These are phyloP conservation scores for Ophiocordyceps polyrhachis-furcata DNA, from an alignment of 2,329 filamentous ascomycete species.

Conservation along the genomic window DNA sequence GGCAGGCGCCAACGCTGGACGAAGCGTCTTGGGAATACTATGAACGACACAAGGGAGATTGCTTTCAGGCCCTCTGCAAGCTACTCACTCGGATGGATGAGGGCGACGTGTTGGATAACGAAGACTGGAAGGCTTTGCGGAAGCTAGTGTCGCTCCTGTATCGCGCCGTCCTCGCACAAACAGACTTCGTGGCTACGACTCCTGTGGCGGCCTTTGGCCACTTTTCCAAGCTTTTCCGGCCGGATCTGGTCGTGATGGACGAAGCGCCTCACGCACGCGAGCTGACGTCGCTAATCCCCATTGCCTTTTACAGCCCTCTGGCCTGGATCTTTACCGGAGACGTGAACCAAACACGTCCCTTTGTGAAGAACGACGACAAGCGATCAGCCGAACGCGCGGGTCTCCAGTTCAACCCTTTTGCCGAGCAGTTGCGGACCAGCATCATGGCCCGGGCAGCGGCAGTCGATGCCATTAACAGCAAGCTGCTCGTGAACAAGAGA, in stretches of 20 bases:
- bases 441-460: constrained; percentile 20
- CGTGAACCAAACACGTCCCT: constrained; percentile 24
- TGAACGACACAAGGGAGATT: constrained; percentile 11
- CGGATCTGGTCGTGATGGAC: constrained; percentile 73
- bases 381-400: constrained; percentile 5
- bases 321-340: constrained; percentile 28
- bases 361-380: constrained; percentile 13
- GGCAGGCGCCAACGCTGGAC: constrained; percentile 20
- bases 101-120: constrained; percentile 8
- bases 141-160: constrained; percentile 18
- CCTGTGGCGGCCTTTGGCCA: constrained; percentile 21
- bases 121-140: constrained; percentile 13
- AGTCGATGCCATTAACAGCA: constrained; percentile 13
- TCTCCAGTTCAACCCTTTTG: constrained; percentile 12
- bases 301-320: constrained; percentile 22
- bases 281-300: constrained; percentile 23
- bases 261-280: constrained; percentile 35
- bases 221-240: constrained; percentile 41
- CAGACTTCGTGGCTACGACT: constrained; percentile 27
- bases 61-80: constrained; percentile 16
- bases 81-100: constrained; percentile 16
- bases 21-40: constrained; percentile 23
- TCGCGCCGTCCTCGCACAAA: constrained; percentile 15
- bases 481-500: constrained; percentile 18
- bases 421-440: constrained; percentile 15